These are phyloP conservation scores for Candida caryicola DNA, from an alignment of 805 yeast species.

Conservation along the genomic window DNA sequence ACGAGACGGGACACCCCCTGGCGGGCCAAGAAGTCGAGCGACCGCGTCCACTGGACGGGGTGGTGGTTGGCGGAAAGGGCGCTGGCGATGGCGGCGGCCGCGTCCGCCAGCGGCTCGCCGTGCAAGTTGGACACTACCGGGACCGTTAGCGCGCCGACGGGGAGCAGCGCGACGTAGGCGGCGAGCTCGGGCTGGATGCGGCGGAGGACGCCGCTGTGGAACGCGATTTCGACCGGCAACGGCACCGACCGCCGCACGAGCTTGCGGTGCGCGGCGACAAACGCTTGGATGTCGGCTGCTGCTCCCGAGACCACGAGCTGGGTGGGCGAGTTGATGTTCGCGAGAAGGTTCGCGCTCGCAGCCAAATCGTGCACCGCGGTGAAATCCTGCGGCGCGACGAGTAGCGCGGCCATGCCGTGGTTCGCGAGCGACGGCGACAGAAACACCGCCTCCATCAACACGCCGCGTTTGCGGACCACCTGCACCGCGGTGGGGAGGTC, in stretches of 20 bases:
- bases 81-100: slow-evolving; percentile 24
- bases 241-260: slow-evolving; percentile 23
- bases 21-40: slow-evolving; percentile 21
- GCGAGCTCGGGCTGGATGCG: slow-evolving; percentile 35
- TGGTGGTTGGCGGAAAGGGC: slow-evolving; percentile 39
- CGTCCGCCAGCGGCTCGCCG: slow-evolving; percentile 23
- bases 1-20: slow-evolving; percentile 19
- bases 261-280: slow-evolving; percentile 15
- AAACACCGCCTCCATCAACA: slow-evolving; percentile 34
- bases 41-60: slow-evolving; percentile 45
- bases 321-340: slow-evolving; percentile 43
- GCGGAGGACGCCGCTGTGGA: slow-evolving; percentile 43
- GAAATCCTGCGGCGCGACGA: slow-evolving; percentile 3
- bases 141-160: slow-evolving; percentile 10
- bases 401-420: slow-evolving; percentile 11
- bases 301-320: slow-evolving; percentile 48
- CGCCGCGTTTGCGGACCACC: slow-evolving; percentile 45
- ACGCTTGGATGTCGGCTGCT: slow-evolving; percentile 18
- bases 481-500: slow-evolving; percentile 33
- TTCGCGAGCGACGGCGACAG: slow-evolving; percentile 7
- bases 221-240: slow-evolving; percentile 50
- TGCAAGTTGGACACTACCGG: slow-evolving; percentile 41
- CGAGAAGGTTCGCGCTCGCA: slow-evolving; percentile 30
- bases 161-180: slow-evolving; percentile 11
- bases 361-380: slow-evolving; percentile 1